Conservation (phyloP, 2,329 filamentous ascomycete genomes). For the Ceratocystis papillata region DNA sequence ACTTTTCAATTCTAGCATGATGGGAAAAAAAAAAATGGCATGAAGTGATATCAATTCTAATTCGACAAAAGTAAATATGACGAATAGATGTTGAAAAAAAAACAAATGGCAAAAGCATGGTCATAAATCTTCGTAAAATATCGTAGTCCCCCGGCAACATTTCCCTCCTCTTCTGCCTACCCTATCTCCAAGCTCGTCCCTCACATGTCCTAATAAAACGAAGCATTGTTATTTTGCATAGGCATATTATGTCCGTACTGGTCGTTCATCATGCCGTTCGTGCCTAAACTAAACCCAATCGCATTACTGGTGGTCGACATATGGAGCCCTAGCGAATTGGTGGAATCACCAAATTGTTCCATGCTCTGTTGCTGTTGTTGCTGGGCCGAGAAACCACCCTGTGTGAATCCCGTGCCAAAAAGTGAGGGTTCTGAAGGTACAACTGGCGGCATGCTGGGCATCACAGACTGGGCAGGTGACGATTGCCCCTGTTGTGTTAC, state of each 20-base stretch:
- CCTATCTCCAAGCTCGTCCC: background rate
- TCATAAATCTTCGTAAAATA: conserved; percentile 4
- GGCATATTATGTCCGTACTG: conserved; percentile 7
- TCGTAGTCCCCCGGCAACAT: background rate
- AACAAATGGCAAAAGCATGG: background rate
- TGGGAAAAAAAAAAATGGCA: no score
- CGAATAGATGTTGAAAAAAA: background rate
- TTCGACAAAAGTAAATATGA: background rate
- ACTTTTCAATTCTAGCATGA: no score
- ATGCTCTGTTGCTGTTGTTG: background rate
- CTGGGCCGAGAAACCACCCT: background rate
- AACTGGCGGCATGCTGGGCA: background rate
- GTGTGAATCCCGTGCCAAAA: background rate
- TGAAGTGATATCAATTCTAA: background rate
- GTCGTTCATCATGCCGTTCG: conserved; percentile 1
- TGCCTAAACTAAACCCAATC: background rate
- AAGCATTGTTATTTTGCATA: conserved; percentile 1
- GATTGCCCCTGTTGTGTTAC: conserved; percentile 9
- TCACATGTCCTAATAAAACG: conserved; percentile 13
- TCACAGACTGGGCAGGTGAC: conserved; percentile 14
- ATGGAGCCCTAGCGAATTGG: background rate
- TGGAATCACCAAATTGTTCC: background rate
- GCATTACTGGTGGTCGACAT: background rate
- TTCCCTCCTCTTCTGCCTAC: background rate
- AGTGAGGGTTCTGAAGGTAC: background rate